Evolutionary conservation across 495 filamentous ascomycete species (phyloP).

Genomic region (Aspergillus incahuasiensis): DNA sequence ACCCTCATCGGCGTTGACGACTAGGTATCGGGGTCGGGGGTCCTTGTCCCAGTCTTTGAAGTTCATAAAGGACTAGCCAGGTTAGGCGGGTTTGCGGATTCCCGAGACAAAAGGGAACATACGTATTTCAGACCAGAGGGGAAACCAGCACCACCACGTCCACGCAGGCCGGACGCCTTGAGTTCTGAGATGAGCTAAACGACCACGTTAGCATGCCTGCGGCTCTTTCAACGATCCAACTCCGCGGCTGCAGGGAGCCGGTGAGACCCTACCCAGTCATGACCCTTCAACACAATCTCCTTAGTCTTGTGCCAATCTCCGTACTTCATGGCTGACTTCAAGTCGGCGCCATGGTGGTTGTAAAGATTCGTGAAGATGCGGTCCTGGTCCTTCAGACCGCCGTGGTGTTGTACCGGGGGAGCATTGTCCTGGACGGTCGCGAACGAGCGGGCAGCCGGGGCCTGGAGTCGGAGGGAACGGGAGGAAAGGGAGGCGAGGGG

Average conservation of each 20-base stretch:
- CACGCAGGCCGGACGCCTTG: slow-evolving; percentile 91
- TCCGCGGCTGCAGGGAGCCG: not conserved
- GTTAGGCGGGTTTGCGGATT: slow-evolving; percentile 3
- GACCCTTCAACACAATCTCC: slow-evolving; percentile 92
- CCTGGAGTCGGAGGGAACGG: slow-evolving; percentile 51
- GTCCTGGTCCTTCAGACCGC: slow-evolving; percentile 89
- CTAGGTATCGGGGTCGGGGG: slow-evolving; percentile 88
- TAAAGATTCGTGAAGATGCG: slow-evolving; percentile 99
- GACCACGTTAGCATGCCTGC: slow-evolving; percentile 6
- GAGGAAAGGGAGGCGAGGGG: slow-evolving; percentile 51
- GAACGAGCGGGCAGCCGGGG: slow-evolving; percentile 58
- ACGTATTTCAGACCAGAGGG: slow-evolving; percentile 99
- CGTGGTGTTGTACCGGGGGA: slow-evolving; percentile 67
- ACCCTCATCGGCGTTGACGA: slow-evolving; percentile 98
- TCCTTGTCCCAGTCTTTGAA: slow-evolving; percentile 99
- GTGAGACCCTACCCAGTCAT: slow-evolving; percentile 74
- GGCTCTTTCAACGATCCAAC: slow-evolving; percentile 16
- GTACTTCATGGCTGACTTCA: slow-evolving; percentile 95
- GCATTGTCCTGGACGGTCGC: slow-evolving; percentile 85
- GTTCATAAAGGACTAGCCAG: slow-evolving; percentile 92
- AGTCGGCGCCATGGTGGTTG: slow-evolving; percentile 80
- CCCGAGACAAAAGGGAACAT: slow-evolving; percentile 18
- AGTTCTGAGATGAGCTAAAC: slow-evolving; percentile 85
- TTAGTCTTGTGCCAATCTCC: slow-evolving; percentile 99
- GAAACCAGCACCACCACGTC: slow-evolving; percentile 95